These are phyloP conservation scores for Sphagnum fallax DNA, from an alignment of 228 moss, liverwort and hornwort genomes.

Conservation along the genomic window DNA sequence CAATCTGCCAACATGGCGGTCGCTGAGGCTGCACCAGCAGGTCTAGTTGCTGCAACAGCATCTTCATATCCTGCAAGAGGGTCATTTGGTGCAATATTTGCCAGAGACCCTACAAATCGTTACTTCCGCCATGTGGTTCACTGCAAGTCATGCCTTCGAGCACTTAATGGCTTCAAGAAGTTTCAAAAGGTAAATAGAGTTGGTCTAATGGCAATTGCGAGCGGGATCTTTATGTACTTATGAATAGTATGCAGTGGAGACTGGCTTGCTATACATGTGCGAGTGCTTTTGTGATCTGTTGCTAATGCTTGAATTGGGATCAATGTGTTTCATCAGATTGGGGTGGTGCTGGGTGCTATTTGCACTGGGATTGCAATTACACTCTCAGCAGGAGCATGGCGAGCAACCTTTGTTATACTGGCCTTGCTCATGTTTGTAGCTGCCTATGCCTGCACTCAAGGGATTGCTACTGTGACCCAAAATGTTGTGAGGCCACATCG, in stretches of 20 bases:
- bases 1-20: constrained; percentile 42
- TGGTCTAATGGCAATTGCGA: background rate
- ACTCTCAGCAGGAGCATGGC: constrained; percentile 44
- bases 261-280: background rate
- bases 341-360: constrained; percentile 36
- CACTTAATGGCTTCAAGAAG: constrained; percentile 41
- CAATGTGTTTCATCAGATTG: constrained; percentile 13
- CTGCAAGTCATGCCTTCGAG: constrained; percentile 52
- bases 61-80: constrained; percentile 63
- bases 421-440: constrained; percentile 45
- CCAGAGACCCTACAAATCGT: constrained; percentile 63
- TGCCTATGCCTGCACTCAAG: constrained; percentile 52
- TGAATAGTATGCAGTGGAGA: background rate
- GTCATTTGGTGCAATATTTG: constrained; percentile 65
- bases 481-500: constrained; percentile 70
- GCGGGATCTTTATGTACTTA: background rate
- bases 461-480: constrained; percentile 29
- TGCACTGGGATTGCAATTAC: constrained; percentile 42
- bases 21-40: constrained; percentile 64
- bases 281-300: background rate
- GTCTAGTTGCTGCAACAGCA: constrained; percentile 46
- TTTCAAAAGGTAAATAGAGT: constrained; percentile 27
- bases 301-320: background rate
- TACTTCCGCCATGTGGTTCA: constrained; percentile 82
- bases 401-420: constrained; percentile 39